phyloP scores from a whole-genome alignment of 352 stramenopile species.

The Paralagenidium karlingii region DNA sequence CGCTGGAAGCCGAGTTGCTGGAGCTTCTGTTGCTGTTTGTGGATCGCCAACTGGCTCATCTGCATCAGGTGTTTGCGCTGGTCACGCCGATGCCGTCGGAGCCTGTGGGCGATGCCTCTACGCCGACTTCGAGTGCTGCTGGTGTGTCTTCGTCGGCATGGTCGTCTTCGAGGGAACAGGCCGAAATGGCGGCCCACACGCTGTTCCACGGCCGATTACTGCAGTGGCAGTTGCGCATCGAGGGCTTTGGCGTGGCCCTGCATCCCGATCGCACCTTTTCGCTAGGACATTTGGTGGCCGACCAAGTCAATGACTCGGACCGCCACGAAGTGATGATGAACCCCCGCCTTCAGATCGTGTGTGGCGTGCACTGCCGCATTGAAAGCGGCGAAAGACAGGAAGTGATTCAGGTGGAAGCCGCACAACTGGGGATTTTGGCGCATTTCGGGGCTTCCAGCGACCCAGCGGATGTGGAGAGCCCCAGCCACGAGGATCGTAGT shows the following conservation, averaged over 20 bases:
- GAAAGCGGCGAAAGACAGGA: constrained; percentile 33
- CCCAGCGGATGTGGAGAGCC: too few species aligned
- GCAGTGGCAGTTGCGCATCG: too few species aligned
- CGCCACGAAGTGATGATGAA: constrained; percentile 31
- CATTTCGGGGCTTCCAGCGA: constrained; percentile 30
- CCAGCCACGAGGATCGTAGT: too few species aligned
- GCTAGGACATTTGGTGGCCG: too few species aligned
- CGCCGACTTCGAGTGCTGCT: constrained; percentile 2
- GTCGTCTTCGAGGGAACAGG: constrained; percentile 4
- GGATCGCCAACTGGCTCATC: constrained; percentile 36
- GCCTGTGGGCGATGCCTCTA: not conserved
- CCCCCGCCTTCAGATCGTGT: constrained; percentile 33
- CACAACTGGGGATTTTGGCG: constrained; percentile 29
- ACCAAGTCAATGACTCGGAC: too few species aligned
- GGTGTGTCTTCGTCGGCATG: constrained; percentile 3
- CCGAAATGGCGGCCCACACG: too few species aligned
- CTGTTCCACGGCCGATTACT: too few species aligned
- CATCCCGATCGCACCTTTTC: too few species aligned
- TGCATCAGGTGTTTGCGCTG: constrained; percentile 37
- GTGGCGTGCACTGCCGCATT: constrained; percentile 23
- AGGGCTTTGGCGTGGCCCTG: too few species aligned
- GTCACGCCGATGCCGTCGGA: not conserved
- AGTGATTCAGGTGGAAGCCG: constrained; percentile 28
- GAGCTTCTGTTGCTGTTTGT: constrained; percentile 54
- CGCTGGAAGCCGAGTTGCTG: constrained; percentile 24